phyloP scores from a whole-genome alignment of 805 yeast species.

The Candida awuae region DNA sequence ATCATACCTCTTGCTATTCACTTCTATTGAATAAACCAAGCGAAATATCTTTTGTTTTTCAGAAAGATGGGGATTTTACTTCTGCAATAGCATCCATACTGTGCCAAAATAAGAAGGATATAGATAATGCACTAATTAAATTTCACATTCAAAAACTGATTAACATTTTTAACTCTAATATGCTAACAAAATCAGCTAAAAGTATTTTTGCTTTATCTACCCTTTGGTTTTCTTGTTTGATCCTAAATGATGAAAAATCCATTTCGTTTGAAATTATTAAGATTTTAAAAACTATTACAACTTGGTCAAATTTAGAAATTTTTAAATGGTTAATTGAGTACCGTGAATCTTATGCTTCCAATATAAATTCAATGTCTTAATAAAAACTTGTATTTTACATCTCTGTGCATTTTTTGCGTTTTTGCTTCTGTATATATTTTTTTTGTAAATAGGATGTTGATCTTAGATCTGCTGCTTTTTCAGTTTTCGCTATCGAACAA shows the following conservation, averaged over 20 bases:
- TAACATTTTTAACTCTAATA: constrained; percentile 7
- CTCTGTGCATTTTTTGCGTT: too few species aligned
- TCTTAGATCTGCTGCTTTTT: too few species aligned
- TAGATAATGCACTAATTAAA: constrained; percentile 25
- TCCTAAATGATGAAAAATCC: constrained; percentile 5
- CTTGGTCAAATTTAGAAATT: constrained; percentile 8
- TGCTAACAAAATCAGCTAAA: constrained; percentile 7
- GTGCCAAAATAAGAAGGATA: constrained; percentile 5
- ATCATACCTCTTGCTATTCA: constrained; percentile 8
- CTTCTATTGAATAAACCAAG: constrained; percentile 5
- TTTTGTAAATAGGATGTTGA: too few species aligned
- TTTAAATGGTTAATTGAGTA: constrained; percentile 8
- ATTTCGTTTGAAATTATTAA: not conserved
- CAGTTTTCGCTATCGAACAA: too few species aligned
- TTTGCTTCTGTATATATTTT: too few species aligned
- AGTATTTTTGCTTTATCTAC: constrained; percentile 6
- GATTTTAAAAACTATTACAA: constrained; percentile 2
- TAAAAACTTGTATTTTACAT: too few species aligned
- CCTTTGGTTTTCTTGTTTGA: constrained; percentile 8
- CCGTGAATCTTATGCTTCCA: not conserved
- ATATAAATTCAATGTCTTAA: not conserved
- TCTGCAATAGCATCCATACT: constrained; percentile 10
- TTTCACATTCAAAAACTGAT: constrained; percentile 33
- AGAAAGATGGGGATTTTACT: constrained; percentile 7
- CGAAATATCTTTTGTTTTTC: constrained; percentile 6